These are phyloP conservation scores for Solanum appendiculatum DNA, from an alignment of 257 asterid species.

Conservation along the genomic window DNA sequence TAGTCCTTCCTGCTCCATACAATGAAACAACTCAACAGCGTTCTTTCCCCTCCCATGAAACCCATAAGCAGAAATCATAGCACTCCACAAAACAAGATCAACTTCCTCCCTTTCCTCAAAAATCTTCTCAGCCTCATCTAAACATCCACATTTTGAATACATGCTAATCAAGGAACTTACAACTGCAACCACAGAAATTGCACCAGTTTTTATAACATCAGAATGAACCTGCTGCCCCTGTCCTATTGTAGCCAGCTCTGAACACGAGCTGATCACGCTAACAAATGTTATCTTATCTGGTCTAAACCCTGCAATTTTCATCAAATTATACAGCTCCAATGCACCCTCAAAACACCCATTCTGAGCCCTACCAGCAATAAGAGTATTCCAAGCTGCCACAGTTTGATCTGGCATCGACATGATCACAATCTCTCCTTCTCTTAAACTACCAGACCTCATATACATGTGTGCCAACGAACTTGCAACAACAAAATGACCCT, in stretches of 20 bases:
- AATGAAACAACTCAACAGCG: constrained; percentile 43
- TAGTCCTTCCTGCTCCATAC: constrained; percentile 51
- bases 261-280: constrained; percentile 65
- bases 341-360: constrained; percentile 58
- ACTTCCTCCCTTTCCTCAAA: constrained; percentile 41
- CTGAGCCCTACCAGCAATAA: constrained; percentile 78
- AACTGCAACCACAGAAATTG: constrained; percentile 40
- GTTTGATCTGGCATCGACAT: constrained; percentile 43
- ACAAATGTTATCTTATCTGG: constrained; percentile 82
- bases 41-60: constrained; percentile 79
- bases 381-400: constrained; percentile 53
- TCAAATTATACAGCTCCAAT: constrained; percentile 42
- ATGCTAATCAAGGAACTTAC: constrained; percentile 68
- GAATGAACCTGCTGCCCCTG: constrained; percentile 92
- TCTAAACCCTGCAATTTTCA: constrained; percentile 46
- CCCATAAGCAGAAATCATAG: constrained; percentile 89
- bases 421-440: constrained; percentile 60
- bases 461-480: constrained; percentile 78
- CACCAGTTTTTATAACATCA: constrained; percentile 65
- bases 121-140: constrained; percentile 57
- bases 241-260: constrained; percentile 73
- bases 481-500: constrained; percentile 51
- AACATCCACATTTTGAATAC: constrained; percentile 87
- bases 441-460: constrained; percentile 57
- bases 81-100: constrained; percentile 62